phyloP scores from a whole-genome alignment of 345 rosid species.

The Nephelium lappaceum region DNA sequence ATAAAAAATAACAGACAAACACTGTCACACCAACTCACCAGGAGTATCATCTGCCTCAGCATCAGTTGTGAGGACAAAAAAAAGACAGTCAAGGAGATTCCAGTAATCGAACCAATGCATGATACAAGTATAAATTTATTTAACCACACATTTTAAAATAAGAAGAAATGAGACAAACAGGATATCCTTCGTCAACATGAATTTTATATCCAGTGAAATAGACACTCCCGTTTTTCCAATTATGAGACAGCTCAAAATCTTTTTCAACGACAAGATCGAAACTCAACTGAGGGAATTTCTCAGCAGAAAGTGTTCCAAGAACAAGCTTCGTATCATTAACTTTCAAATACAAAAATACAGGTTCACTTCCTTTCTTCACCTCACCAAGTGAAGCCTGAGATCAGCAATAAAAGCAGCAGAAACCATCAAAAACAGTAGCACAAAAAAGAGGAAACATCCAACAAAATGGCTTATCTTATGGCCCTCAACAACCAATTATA shows the following conservation, averaged over 20 bases:
- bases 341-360: constrained; percentile 38
- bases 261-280: constrained; percentile 62
- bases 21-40: constrained; percentile 21
- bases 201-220: constrained; percentile 64
- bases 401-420: constrained; percentile 6
- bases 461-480: neutral
- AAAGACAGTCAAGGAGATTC: constrained; percentile 35
- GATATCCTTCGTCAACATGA: constrained; percentile 44
- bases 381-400: constrained; percentile 68
- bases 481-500: neutral
- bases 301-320: constrained; percentile 65
- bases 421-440: neutral
- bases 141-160: neutral
- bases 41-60: constrained; percentile 8
- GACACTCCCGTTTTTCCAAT: constrained; percentile 68
- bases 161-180: constrained; percentile 29
- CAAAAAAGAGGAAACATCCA: neutral
- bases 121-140: neutral
- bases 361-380: constrained; percentile 47
- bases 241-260: constrained; percentile 65
- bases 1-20: neutral
- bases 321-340: constrained; percentile 49
- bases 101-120: constrained; percentile 7
- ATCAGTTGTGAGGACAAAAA: constrained; percentile 6
- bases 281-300: constrained; percentile 58